Evolutionary conservation across 305 asterid species (phyloP).

Genomic region (Solanum chacoense): DNA sequence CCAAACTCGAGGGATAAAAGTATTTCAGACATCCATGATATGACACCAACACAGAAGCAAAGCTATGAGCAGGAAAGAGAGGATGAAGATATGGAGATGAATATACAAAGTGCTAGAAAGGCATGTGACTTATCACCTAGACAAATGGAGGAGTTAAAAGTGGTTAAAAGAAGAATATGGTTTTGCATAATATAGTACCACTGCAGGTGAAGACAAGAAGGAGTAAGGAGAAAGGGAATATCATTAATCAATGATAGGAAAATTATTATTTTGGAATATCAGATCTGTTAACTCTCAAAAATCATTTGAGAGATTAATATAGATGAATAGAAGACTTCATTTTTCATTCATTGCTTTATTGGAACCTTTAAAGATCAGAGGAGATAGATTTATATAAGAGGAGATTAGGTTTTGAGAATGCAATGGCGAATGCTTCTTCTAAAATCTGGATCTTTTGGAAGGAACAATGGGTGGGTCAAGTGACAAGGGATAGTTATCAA

Average conservation of each 20-base stretch:
- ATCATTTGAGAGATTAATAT: neutral
- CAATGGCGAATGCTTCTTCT: neutral
- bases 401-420: neutral
- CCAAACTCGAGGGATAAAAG: too few species aligned
- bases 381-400: neutral
- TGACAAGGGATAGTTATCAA: neutral
- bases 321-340: neutral
- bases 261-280: too few species aligned
- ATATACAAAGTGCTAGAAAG: too few species aligned
- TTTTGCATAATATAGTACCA: neutral
- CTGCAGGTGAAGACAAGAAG: neutral
- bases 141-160: too few species aligned
- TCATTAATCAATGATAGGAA: too few species aligned
- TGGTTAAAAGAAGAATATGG: neutral
- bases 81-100: too few species aligned
- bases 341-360: neutral
- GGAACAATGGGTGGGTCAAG: neutral
- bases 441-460: neutral
- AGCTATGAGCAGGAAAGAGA: too few species aligned
- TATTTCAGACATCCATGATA: too few species aligned
- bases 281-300: too few species aligned
- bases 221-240: neutral
- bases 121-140: neutral
- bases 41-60: too few species aligned
- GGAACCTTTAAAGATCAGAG: neutral